Evolutionary conservation across 257 asterid species (phyloP), one percentile per base, ranked within the genome.

Genomic region (Rehmannia glutinosa): DNA sequence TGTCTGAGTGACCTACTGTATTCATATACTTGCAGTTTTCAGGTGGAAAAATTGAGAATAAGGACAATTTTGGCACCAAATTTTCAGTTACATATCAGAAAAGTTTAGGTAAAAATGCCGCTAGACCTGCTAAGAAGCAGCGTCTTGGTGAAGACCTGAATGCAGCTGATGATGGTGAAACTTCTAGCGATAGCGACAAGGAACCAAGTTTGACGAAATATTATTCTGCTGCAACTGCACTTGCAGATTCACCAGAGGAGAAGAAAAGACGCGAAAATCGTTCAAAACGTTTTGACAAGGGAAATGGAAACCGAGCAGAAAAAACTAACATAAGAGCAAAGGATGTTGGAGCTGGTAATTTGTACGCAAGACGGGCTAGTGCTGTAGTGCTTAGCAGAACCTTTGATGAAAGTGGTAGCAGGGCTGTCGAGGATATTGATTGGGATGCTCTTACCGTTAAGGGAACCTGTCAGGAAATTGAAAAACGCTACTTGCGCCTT

Each of bases 341-440:
- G 80, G 77, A 39, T 68, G 72, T 33, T 25, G 84, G 83, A 61
- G 61, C 79, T 82, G 81, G 88, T 54, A 83, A 80, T 77, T 43
- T 72, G 45, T 80, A 88, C 73, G 73, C 82, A 46, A 84, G 87
- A 68, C 80, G 83, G 70, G 92, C 96, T 39, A 84, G 78, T 71
- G 95, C 94, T 6, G 66, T 81, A 56, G 82, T 77, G 59, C 95
- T 77, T 66, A 79, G 85, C 82, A 87, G 68, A 83, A 86, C 73
- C 68, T 70, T 84, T 55, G 98, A 89, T 78, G 98, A 94, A 64
- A 84, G 81, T 64, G 84, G 89, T 78, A 81, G 77, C 84, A 75
- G 79, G 77, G 98, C 99, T 73, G 98, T 94, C 52, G 99, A 94
- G 83, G 99, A 94, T 87, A 89, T 91, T 68, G 99, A 91, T 62